Evolutionary conservation across 2,329 filamentous ascomycete genomes (phyloP).

Genomic region (Exophiala phaeomuriformis): DNA sequence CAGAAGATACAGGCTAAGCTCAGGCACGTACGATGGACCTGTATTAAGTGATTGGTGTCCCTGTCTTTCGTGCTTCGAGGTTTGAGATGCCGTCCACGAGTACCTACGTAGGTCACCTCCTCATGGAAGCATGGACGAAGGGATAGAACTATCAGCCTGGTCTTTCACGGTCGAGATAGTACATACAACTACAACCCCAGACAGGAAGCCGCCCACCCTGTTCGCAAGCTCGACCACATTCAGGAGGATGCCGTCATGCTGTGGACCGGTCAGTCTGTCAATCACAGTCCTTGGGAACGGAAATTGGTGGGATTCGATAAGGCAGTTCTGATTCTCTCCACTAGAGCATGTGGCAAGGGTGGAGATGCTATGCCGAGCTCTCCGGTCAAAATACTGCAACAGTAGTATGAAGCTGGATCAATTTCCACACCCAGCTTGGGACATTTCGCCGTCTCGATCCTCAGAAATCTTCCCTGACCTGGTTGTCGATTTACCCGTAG

Average conservation of each 20-base stretch:
- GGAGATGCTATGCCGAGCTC: background rate
- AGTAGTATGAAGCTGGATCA: background rate
- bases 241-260: background rate
- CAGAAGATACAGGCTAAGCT: too few relatives aligned
- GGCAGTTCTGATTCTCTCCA: background rate
- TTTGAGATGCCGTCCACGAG: too few relatives aligned
- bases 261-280: background rate
- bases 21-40: too few relatives aligned
- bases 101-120: too few relatives aligned
- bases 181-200: background rate
- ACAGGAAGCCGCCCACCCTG: background rate
- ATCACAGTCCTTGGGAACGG: background rate
- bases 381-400: background rate
- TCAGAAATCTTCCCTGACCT: background rate
- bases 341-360: background rate
- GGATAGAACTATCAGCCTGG: too few relatives aligned
- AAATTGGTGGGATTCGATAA: background rate
- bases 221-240: background rate
- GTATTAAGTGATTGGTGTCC: too few relatives aligned
- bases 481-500: too few relatives aligned
- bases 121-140: too few relatives aligned
- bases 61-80: too few relatives aligned
- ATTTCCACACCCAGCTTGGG: background rate
- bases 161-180: too few relatives aligned
- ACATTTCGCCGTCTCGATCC: background rate